phyloP scores from a whole-genome alignment of 1,139 yeast species.

The Diutina mesorugosa region DNA sequence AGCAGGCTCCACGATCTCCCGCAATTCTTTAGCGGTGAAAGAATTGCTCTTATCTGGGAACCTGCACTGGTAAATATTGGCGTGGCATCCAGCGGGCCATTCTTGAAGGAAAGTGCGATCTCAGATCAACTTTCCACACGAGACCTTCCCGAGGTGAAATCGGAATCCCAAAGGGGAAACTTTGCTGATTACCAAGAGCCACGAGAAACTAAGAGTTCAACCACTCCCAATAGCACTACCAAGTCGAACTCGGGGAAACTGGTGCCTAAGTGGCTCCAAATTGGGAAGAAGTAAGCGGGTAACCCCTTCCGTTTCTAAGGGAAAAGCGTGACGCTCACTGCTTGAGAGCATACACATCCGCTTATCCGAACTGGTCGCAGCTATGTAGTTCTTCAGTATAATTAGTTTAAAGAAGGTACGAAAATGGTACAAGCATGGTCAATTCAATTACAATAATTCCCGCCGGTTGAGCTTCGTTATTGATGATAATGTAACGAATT shows the following conservation, averaged over 20 bases:
- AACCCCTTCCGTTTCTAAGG: not conserved
- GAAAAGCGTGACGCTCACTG: not conserved
- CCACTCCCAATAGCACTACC: not conserved
- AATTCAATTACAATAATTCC: too few species aligned
- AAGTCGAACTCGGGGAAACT: too few species aligned
- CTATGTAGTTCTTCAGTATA: not conserved
- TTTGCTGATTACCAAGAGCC: slow-evolving; percentile 9
- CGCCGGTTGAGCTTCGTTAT: too few species aligned
- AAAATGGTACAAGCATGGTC: not conserved
- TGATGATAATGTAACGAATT: not conserved
- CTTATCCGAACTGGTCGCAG: not conserved
- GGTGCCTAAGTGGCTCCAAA: not conserved
- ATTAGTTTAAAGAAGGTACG: not conserved
- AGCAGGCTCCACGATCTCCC: slow-evolving; percentile 19
- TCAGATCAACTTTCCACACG: slow-evolving; percentile 10
- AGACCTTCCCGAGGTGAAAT: slow-evolving; percentile 28
- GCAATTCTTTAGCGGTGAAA: slow-evolving; percentile 17
- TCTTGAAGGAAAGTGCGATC: slow-evolving; percentile 9
- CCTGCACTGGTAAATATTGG: slow-evolving; percentile 10
- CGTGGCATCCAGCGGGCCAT: slow-evolving; percentile 9
- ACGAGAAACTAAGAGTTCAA: not conserved
- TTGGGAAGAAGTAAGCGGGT: not conserved
- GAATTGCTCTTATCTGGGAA: slow-evolving; percentile 26
- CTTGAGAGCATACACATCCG: not conserved
- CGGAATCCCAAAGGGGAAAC: slow-evolving; percentile 20